These are phyloP conservation scores for Fagopyrum esculentum DNA, from an alignment of 148 eudicot genomes.

Conservation along the genomic window DNA sequence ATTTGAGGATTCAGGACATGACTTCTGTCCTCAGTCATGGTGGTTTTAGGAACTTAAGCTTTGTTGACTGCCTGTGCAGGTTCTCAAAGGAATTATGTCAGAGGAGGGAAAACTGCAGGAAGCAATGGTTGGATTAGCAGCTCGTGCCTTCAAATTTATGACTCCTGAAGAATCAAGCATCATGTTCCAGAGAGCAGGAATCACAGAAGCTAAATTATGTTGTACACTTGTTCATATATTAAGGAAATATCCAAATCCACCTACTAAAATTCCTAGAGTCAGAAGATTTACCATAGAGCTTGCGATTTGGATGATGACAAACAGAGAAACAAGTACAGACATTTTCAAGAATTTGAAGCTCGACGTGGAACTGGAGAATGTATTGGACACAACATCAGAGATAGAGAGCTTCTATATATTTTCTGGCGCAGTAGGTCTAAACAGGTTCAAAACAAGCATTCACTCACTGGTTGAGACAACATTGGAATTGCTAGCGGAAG, in stretches of 20 bases:
- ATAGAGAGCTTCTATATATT: slow-evolving; percentile 71
- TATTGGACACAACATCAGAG: slow-evolving; percentile 74
- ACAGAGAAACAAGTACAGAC: slow-evolving; percentile 27
- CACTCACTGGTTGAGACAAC: slow-evolving; percentile 60
- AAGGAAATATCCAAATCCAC: slow-evolving; percentile 48
- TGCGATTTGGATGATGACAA: slow-evolving; percentile 81
- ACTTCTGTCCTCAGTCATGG: too few species aligned
- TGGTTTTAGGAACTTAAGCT: too few species aligned
- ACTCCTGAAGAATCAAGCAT: slow-evolving; percentile 37
- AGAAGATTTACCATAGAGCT: slow-evolving; percentile 80
- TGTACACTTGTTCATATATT: slow-evolving; percentile 42
- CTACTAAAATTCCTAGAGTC: slow-evolving; percentile 52
- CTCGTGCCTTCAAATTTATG: slow-evolving; percentile 57
- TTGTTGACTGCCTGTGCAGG: slow-evolving; percentile 23
- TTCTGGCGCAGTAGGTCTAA: slow-evolving; percentile 75
- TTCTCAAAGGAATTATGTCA: slow-evolving; percentile 54
- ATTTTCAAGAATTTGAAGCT: slow-evolving; percentile 47
- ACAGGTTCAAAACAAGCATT: slow-evolving; percentile 47
- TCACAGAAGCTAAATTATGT: slow-evolving; percentile 46
- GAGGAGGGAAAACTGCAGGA: slow-evolving; percentile 65
- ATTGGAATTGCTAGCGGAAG: slow-evolving; percentile 27
- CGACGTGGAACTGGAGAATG: slow-evolving; percentile 50
- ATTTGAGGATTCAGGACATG: too few species aligned
- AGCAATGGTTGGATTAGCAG: slow-evolving; percentile 87
- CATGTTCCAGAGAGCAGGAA: slow-evolving; percentile 40